Evolutionary conservation across 352 stramenopile genomes (phyloP), one percentile per base, ranked within the genome.

Genomic region (Globisporangium perplexum): DNA sequence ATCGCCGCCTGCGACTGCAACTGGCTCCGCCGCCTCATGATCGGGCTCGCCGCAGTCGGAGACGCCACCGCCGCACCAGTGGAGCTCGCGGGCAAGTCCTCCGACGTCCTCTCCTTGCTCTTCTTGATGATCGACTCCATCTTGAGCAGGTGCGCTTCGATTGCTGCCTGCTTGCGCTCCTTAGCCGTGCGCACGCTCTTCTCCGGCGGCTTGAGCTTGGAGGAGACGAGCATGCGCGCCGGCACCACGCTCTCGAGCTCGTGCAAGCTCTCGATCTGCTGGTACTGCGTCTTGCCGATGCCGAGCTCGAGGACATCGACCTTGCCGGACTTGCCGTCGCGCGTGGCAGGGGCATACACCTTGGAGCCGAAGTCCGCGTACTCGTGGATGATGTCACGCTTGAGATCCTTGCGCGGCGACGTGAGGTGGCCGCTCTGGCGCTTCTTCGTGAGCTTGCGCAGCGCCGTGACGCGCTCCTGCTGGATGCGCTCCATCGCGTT

Each of bases 381-480:
- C 49, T 96, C 88, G 17, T 55, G 62, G 50, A 98, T 95, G 56
- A 98, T 94, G 59, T 97, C 90, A 41, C 88, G 76, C 48, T 69
- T 79, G 4, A 56, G 46, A 28, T 51, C 60, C 7, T 64, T 60
- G 43, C 57, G 63, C 2, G 77, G 69, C 17, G 70, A 77, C 10
- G 63, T 67, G 42, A 65, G 58, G 44, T 86, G 71, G 11, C 71
- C 63, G 45, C 83, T 67, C 50, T 84, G 75, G 11, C 91, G 71
- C 50, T 88, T 82, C 62, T 96, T 96, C 1, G 85, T 86, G 15
- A 98, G 78, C 67, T 96, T 96, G 20, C 93, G 71, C 24, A 98
- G 69, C n/a, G 82, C 84, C 51, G 83, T 74, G 39, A 97, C 88
- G 22, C 91, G 74, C 52, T 94, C 71, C 31, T 92, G 83, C 43